Conservation (phyloP, 2,329 filamentous ascomycete species). For the Mycosphaerella sp. region DNA sequence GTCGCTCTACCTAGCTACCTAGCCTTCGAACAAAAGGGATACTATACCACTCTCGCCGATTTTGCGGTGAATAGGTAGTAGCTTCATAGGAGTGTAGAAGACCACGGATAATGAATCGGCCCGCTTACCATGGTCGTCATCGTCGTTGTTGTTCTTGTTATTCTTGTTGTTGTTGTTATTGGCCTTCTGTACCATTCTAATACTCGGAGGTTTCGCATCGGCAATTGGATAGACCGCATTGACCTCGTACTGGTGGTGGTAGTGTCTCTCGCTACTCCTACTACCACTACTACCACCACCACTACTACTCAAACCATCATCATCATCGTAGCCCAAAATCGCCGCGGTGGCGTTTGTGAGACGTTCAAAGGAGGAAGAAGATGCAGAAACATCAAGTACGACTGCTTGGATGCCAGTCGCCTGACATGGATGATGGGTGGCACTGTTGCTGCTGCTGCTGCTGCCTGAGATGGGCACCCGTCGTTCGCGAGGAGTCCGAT, state of each 20-base stretch:
- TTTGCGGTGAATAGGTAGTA: constrained; percentile 14
- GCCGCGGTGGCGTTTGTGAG: constrained; percentile 18
- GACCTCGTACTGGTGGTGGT: constrained; percentile 7
- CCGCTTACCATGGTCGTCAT: too few relatives aligned
- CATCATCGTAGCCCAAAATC: constrained; percentile 15
- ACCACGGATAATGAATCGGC: constrained; percentile 11
- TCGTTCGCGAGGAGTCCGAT: constrained; percentile 51
- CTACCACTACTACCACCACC: too few relatives aligned
- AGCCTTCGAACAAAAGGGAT: constrained; percentile 17
- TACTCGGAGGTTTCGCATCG: constrained; percentile 13
- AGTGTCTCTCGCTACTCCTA: too few relatives aligned
- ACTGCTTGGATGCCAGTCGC: constrained; percentile 48
- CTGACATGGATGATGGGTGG: constrained; percentile 45
- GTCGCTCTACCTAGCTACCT: neutral
- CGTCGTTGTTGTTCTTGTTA: too few relatives aligned
- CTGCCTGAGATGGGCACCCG: constrained; percentile 46
- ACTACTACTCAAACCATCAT: neutral
- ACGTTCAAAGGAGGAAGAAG: constrained; percentile 5
- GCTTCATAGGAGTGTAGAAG: constrained; percentile 10
- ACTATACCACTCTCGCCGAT: constrained; percentile 15
- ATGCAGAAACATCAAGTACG: constrained; percentile 8
- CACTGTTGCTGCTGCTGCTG: constrained; percentile 18
- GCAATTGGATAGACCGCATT: constrained; percentile 12
- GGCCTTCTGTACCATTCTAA: constrained; percentile 11
- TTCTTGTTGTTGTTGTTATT: neutral